Conservation (phyloP, 768 basidiomycete genomes). For the Trametes villosa region DNA sequence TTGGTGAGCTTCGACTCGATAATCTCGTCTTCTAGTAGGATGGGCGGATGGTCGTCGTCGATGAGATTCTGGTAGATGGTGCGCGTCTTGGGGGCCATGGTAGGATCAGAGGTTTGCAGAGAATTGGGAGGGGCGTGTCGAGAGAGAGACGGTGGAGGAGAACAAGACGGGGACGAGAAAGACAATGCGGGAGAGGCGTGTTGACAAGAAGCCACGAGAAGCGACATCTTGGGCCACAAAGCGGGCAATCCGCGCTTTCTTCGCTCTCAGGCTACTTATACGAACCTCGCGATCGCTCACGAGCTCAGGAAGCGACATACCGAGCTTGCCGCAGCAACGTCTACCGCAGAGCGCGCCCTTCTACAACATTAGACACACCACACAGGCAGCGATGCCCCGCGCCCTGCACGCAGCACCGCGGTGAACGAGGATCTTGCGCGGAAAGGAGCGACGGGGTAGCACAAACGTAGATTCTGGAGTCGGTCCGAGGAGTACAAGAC, state of each 20-base stretch:
- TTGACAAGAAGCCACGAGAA: constrained; percentile 27
- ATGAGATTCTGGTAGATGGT: constrained; percentile 32
- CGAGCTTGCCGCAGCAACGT: constrained; percentile 19
- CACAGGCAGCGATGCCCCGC: too few relatives aligned
- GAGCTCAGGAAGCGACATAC: neutral
- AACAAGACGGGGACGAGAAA: too few relatives aligned
- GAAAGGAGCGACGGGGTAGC: neutral
- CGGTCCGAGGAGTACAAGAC: neutral
- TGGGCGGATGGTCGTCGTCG: constrained; percentile 28
- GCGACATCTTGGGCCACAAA: constrained; percentile 13
- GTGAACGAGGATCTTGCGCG: neutral
- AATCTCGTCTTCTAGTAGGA: constrained; percentile 26
- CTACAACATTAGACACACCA: neutral
- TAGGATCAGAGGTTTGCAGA: constrained; percentile 22
- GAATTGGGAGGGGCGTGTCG: constrained; percentile 32
- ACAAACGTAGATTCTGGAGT: neutral
- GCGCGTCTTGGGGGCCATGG: constrained; percentile 13
- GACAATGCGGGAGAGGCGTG: constrained; percentile 30
- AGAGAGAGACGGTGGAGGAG: constrained; percentile 22
- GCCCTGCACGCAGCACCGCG: neutral
- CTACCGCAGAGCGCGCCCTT: neutral
- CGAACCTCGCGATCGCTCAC: neutral
- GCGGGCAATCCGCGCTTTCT: neutral
- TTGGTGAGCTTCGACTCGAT: constrained; percentile 28
- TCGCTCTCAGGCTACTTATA: neutral